Percentiles rank a stretch among this genome's conserved stretches.
Conservation (phyloP, 2,329 filamentous ascomycete genomes). For the Aspergillus ochraceus region DNA sequence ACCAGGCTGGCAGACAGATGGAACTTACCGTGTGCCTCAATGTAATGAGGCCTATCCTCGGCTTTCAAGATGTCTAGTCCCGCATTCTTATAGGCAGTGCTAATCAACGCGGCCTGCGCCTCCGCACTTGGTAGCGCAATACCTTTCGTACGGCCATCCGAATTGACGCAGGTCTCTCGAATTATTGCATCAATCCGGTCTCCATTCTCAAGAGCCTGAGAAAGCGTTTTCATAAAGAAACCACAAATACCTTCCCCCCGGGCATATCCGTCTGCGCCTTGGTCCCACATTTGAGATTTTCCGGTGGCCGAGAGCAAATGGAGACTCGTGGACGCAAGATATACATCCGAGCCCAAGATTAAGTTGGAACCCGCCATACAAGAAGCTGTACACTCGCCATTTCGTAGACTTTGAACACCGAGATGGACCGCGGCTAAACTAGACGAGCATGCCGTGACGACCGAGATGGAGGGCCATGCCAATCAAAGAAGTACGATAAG, state of each 20-base stretch:
- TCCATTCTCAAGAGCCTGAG: constrained; percentile 43
- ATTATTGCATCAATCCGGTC: constrained; percentile 47
- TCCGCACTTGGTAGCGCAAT: constrained; percentile 35
- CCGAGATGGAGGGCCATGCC: constrained; percentile 35
- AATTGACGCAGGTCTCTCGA: constrained; percentile 34
- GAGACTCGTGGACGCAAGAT: constrained; percentile 30
- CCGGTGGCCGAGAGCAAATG: constrained; percentile 52
- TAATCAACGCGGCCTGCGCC: constrained; percentile 44
- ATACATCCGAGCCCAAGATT: constrained; percentile 29
- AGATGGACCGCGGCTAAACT: constrained; percentile 33
- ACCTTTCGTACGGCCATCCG: constrained; percentile 35
- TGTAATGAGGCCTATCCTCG: constrained; percentile 38
- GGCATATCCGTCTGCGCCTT: constrained; percentile 49
- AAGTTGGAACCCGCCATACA: constrained; percentile 22
- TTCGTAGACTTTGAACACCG: constrained; percentile 25
- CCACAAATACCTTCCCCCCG: constrained; percentile 54
- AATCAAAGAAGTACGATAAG: constrained; percentile 29
- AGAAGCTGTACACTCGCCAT: constrained; percentile 24
- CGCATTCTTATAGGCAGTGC: constrained; percentile 37
- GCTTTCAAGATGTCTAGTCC: constrained; percentile 34
- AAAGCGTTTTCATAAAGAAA: constrained; percentile 53
- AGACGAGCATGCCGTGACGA: constrained; percentile 47
- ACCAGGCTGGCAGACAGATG: neutral
- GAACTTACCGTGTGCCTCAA: constrained; percentile 45
- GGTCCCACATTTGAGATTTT: constrained; percentile 50